Evolutionary conservation across 139 green algal genomes (phyloP), one percentile per base, ranked within the genome.

Genomic region (Helicosporidium sp.): DNA sequence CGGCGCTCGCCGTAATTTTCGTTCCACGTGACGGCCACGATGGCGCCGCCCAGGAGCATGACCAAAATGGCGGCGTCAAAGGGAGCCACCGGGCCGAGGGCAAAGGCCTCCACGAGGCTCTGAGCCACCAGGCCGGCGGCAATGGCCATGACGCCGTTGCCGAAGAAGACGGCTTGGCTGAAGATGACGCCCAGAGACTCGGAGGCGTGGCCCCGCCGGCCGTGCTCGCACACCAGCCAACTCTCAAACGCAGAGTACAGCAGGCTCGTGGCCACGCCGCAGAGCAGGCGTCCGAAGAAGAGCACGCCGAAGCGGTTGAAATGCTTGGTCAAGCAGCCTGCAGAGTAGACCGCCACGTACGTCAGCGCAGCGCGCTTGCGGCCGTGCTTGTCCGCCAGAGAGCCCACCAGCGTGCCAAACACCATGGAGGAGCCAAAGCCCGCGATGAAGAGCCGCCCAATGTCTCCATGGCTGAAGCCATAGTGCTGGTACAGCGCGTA

Each of bases 401-500:
- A 79, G 18, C 88, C 88, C 16, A 92, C 87, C 2, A 96, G 58
- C 5, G 88, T 96, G 41, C 88, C 88, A 54, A 97, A 93, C 12
- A 96, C 62, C 78, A 94, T 87, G 29, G 80, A 93, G 0, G 75
- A 88, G 3, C 83, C 88, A 64, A 97, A 97, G 19, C 88, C 88
- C 22, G 88, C 88, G 43, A 96, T 94, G 73, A 97, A 97, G 0
- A 97, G 74, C 10, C 75, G 68, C 7, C 88, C 88, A 43, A 97
- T 97, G 49, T 91, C 80, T 7, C 58, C 77, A 44, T 43, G 52
- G 40, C 55, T 58, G 44, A 79, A 93, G n/a, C 79, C 80, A 44
- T 97, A 97, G 60, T 91, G 68, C 59, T 91, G 58, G 44, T 97
- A 97, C 49, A 97, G 67, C 3, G 83, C 82, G 52, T 97, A 97